A percentile compares a stretch with the other conserved stretches of the same genome.
Evolutionary conservation across 768 basidiomycete species (phyloP).

Genomic region (Suillus sp.): DNA sequence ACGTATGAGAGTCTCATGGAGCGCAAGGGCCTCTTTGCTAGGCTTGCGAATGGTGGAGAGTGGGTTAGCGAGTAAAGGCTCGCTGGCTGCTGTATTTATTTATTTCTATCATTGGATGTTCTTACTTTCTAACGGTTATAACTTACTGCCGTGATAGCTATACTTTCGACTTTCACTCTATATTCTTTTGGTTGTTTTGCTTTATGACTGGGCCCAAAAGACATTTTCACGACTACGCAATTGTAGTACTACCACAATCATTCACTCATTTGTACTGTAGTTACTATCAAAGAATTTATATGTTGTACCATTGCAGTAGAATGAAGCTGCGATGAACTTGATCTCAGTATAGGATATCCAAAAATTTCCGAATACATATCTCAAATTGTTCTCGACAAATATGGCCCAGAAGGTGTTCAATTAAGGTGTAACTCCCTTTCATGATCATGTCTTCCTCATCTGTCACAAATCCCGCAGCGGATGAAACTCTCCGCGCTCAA

Average conservation of each 20-base stretch:
- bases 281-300: slow-evolving; percentile 5
- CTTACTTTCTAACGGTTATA: slow-evolving; percentile 3
- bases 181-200: slow-evolving; percentile 7
- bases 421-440: neutral
- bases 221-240: slow-evolving; percentile 14
- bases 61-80: slow-evolving; percentile 42
- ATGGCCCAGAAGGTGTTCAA: too few relatives aligned
- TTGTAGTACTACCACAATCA: slow-evolving; percentile 17
- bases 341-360: neutral
- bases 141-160: slow-evolving; percentile 5
- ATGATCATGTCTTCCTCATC: slow-evolving; percentile 9
- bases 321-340: neutral
- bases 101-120: slow-evolving; percentile 4
- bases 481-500: slow-evolving; percentile 32
- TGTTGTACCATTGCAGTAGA: slow-evolving; percentile 1
- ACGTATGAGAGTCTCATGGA: slow-evolving; percentile 70
- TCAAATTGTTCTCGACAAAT: too few relatives aligned
- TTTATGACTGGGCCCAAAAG: slow-evolving; percentile 10
- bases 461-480: neutral
- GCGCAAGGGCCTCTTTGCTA: slow-evolving; percentile 70
- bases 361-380: too few relatives aligned
- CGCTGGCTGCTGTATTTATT: neutral
- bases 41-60: slow-evolving; percentile 78
- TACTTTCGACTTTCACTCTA: slow-evolving; percentile 11
- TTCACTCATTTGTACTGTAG: slow-evolving; percentile 5